Evolutionary conservation across 768 basidiomycete species (phyloP).

Genomic region (Hypholoma sublateritium): DNA sequence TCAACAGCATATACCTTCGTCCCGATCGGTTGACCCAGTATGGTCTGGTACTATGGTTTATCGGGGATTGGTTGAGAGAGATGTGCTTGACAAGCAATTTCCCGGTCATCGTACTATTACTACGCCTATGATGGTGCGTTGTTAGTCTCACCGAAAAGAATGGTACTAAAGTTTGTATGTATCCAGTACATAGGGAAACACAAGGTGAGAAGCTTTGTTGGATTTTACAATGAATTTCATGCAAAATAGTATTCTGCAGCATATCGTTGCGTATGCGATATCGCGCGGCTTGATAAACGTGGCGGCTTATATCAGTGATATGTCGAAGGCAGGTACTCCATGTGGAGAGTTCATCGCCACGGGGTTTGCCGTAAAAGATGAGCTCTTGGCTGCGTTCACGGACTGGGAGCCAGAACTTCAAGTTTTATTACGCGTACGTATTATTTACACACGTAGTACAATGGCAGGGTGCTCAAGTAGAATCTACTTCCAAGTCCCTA

Average conservation of each 20-base stretch:
- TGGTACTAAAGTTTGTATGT: background rate
- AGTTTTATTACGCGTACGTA: slow-evolving; percentile 21
- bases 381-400: slow-evolving; percentile 34
- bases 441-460: no score
- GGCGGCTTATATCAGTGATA: slow-evolving; percentile 35
- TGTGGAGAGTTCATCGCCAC: slow-evolving; percentile 20
- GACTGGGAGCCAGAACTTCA: slow-evolving; percentile 50
- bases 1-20: slow-evolving; percentile 6
- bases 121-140: slow-evolving; percentile 22
- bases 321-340: slow-evolving; percentile 31
- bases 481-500: background rate
- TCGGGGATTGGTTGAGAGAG: background rate
- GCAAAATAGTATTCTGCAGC: slow-evolving; percentile 27
- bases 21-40: slow-evolving; percentile 4
- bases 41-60: slow-evolving; percentile 1
- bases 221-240: background rate
- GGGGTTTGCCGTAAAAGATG: slow-evolving; percentile 27
- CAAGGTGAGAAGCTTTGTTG: slow-evolving; percentile 17
- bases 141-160: background rate
- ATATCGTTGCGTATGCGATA: slow-evolving; percentile 49
- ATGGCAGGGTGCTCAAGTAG: slow-evolving; percentile 10
- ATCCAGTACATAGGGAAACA: slow-evolving; percentile 29
- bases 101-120: background rate
- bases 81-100: background rate
- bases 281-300: slow-evolving; percentile 42